Evolutionary conservation across 2,329 filamentous ascomycete species (phyloP), one percentile per base, ranked within the genome.

Genomic region (Achaetomium macrosporum): DNA sequence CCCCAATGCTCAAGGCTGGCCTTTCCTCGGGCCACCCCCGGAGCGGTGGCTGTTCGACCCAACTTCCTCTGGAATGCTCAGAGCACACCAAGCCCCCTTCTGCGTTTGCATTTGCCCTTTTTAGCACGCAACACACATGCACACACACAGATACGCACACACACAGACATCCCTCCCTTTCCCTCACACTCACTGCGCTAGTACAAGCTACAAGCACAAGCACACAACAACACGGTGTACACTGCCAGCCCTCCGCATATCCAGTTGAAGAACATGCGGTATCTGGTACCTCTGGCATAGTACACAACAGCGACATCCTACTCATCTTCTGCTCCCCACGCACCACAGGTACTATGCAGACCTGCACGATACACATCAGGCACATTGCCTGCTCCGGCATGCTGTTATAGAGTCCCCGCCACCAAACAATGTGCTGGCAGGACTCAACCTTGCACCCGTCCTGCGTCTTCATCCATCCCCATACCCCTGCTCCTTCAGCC

Each of bases 381-480:
- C 52, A 57, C 20, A 42, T 51, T 53, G 50, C 44, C 45, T 52
- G 47, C 42, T 41, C 31, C 20, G 40, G 47, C 50, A 47, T 49
- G 39, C 33, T 47, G 47, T 51, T 51, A 57, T 53, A 53, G 43
- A 54, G n/a, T 25, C 45, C 55, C 44, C 46, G 56, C 54, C 53
- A 36, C 58, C 54, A 55, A 57, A 59, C 57, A 56, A 55, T 59
- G 58, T 47, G 56, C 40, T 61, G 57, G 54, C 59, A 57, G 16
- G 30, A 31, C 42, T 45, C 42, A 35, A 51, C 54, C 51, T 54
- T 59, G 53, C 53, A 57, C 48, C 55, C 39, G 43, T 29, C 31
- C 41, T 43, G 20, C 45, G 25, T 42, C 15, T n/a, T 8, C 7
- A 8, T 36, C 15, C 16, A 15, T 20, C 40, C 25, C 31, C 48